Percentiles rank a stretch among this genome's conserved stretches.
Evolutionary conservation across 1,139 yeast species (phyloP).

Genomic region (Torulaspora pretoriensis): DNA sequence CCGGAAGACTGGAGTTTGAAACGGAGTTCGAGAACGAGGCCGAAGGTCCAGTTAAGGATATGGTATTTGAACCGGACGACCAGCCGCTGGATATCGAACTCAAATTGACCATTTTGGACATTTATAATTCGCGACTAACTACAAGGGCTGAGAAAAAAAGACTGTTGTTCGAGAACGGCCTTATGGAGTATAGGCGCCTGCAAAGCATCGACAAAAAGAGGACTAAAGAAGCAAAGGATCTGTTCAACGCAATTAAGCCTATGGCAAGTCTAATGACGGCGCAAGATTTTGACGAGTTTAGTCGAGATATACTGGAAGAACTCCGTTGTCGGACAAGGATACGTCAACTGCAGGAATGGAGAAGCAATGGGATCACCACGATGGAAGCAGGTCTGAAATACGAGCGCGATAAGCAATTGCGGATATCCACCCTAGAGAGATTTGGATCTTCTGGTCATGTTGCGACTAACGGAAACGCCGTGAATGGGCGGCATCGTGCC

Average conservation of each 20-base stretch:
- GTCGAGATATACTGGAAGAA: slow-evolving; percentile 70
- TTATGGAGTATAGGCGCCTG: slow-evolving; percentile 74
- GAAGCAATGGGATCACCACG: slow-evolving; percentile 81
- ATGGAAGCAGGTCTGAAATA: slow-evolving; percentile 79
- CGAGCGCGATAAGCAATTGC: slow-evolving; percentile 77
- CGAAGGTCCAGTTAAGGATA: slow-evolving; percentile 87
- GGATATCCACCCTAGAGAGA: slow-evolving; percentile 57
- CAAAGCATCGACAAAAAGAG: slow-evolving; percentile 63
- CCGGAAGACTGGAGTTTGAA: slow-evolving; percentile 95
- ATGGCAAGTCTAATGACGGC: slow-evolving; percentile 77
- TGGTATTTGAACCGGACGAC: slow-evolving; percentile 93
- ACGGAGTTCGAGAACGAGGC: slow-evolving; percentile 97
- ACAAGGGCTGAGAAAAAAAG: slow-evolving; percentile 92
- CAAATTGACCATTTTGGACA: slow-evolving; percentile 80
- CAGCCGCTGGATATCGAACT: slow-evolving; percentile 81
- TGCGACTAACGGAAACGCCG: slow-evolving; percentile 17
- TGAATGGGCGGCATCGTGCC: slow-evolving; percentile 29
- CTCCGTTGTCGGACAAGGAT: slow-evolving; percentile 75
- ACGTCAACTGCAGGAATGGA: slow-evolving; percentile 88
- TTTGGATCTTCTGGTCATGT: slow-evolving; percentile 41
- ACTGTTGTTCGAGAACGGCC: slow-evolving; percentile 64
- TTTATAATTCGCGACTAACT: slow-evolving; percentile 83
- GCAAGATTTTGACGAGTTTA: slow-evolving; percentile 70
- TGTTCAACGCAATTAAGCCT: slow-evolving; percentile 69
- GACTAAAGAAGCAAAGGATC: slow-evolving; percentile 83